phyloP scores from a whole-genome alignment of 2,329 filamentous ascomycete species.

The Alternaria novae-zelandiae region DNA sequence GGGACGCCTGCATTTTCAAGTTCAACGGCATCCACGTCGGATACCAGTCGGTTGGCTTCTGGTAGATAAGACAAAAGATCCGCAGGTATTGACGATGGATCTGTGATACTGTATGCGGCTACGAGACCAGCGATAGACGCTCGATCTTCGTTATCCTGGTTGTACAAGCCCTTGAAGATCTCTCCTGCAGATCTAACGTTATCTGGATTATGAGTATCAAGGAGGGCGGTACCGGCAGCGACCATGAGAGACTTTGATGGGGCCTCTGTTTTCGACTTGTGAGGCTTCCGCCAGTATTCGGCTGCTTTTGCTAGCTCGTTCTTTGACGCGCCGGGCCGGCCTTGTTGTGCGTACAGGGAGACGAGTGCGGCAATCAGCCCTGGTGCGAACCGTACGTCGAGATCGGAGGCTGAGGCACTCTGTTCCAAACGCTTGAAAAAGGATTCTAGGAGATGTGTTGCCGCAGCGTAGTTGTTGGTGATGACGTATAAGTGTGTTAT shows the following conservation, averaged over 20 bases:
- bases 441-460: constrained; percentile 75
- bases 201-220: constrained; percentile 73
- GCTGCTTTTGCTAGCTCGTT: constrained; percentile 79
- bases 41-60: constrained; percentile 66
- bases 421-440: constrained; percentile 76
- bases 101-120: constrained; percentile 73
- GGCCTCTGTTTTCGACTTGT: constrained; percentile 58
- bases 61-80: constrained; percentile 64
- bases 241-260: constrained; percentile 65
- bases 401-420: constrained; percentile 61
- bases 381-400: constrained; percentile 79
- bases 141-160: constrained; percentile 69
- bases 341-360: constrained; percentile 77
- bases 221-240: constrained; percentile 81
- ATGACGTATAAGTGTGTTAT: constrained; percentile 81
- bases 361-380: constrained; percentile 83
- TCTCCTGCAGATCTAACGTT: constrained; percentile 75
- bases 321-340: constrained; percentile 74
- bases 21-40: constrained; percentile 64
- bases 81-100: constrained; percentile 62
- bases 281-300: constrained; percentile 71
- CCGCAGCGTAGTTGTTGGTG: constrained; percentile 73
- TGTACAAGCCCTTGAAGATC: constrained; percentile 77
- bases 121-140: constrained; percentile 83
- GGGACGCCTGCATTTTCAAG: constrained; percentile 73